Evolutionary conservation across 495 filamentous ascomycete species (phyloP), one percentile per base, ranked within the genome.

Genomic region (Amphirosellinia nigrospora): DNA sequence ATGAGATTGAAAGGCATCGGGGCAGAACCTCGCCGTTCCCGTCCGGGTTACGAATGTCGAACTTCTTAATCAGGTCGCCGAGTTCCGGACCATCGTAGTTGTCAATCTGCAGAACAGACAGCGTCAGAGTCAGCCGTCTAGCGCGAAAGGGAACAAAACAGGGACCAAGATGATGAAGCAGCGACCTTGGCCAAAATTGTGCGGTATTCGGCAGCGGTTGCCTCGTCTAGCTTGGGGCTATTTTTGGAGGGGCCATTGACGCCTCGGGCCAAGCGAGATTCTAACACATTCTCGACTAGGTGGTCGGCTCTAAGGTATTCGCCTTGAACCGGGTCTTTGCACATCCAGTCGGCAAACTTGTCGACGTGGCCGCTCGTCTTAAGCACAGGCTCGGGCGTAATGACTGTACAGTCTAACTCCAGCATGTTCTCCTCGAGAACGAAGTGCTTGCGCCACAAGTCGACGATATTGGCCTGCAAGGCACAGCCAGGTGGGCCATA

Each of bases 331-430:
- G 83, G 82, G 63, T 86, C 85, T 68, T 85, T 87, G 79, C 82
- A 84, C 83, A 86, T 85, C 82, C 93, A 98, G 79, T 98, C 96
- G 71, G 94, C 91, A 79, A 98, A 99, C 80, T 96, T 96, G 72
- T 98, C 96, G 62, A 98, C 96, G 81, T 99, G 96, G 68, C 96
- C 96, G 78, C 90, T 93, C 38, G 96, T 98, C 87, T 98, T 97
- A 48, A 98, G 86, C 11, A 98, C 92, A 43, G 94, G 91, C 68
- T 93, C 86, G 23, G 96, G 96, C 66, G 93, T 96, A 72, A 96
- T 79, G 80, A 91, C 92, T 15, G 90, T 92, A 79, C 91, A 94
- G 80, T 96, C 93, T 48, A 96, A 87, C 82, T 96, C 93, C 45
- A 96, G 84, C 92, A 96, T 95, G 80, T 95, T 91, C 81, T 96